These are phyloP conservation scores for Ballota nigra DNA, from an alignment of 257 asterid genomes.

Conservation along the genomic window DNA sequence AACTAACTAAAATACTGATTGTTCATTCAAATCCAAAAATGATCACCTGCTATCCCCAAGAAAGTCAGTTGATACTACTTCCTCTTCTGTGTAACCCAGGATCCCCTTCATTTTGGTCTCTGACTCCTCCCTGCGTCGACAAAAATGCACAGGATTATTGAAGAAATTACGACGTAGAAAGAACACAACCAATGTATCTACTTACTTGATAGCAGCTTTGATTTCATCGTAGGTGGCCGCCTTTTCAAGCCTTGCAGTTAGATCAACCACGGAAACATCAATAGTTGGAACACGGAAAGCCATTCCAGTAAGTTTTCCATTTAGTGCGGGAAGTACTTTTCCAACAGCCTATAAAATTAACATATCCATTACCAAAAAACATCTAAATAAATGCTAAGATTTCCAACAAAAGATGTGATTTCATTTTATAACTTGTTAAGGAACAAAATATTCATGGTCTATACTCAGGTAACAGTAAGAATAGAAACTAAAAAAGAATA, in stretches of 20 bases:
- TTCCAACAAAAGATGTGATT: too few species aligned
- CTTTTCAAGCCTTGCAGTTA: slow-evolving; percentile 49
- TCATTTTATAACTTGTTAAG: too few species aligned
- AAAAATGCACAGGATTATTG: not conserved
- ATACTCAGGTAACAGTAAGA: too few species aligned
- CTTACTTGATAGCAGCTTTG: slow-evolving; percentile 54
- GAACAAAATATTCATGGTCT: too few species aligned
- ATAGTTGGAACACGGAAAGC: slow-evolving; percentile 65
- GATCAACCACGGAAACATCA: slow-evolving; percentile 59
- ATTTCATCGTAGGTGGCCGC: slow-evolving; percentile 55
- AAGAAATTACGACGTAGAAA: not conserved
- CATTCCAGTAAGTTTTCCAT: slow-evolving; percentile 63
- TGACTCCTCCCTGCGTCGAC: slow-evolving; percentile 38
- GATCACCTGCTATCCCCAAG: slow-evolving; percentile 44
- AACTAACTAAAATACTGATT: not conserved
- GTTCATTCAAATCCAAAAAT: not conserved
- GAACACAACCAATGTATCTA: too few species aligned
- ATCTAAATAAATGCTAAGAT: too few species aligned
- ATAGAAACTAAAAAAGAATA: too few species aligned
- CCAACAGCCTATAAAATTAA: slow-evolving; percentile 43
- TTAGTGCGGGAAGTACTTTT: slow-evolving; percentile 56
- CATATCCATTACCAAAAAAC: not conserved
- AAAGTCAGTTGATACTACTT: slow-evolving; percentile 51
- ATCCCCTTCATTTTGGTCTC: slow-evolving; percentile 44
- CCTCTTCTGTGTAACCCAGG: slow-evolving; percentile 57